Conservation (phyloP, 2,329 filamentous ascomycete genomes). For the Phyllosticta paracitricarpa region DNA sequence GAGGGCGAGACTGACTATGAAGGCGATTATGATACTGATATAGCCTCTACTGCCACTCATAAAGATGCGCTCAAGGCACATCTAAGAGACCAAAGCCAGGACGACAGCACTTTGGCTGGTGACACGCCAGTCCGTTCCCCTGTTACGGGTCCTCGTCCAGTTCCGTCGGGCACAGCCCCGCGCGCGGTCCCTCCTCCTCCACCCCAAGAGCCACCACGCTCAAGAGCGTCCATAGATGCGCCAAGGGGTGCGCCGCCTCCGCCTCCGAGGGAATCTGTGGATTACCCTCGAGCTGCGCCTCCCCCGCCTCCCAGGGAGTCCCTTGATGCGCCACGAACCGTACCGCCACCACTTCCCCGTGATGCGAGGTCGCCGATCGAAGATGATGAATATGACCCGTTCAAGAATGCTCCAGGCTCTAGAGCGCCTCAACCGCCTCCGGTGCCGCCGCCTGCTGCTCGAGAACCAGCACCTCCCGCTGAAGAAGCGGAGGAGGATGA, state of each 20-base stretch:
- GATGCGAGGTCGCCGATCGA: constrained; percentile 20
- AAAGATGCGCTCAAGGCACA: constrained; percentile 87
- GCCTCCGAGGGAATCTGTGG: constrained; percentile 33
- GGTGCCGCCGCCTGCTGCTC: constrained; percentile 23
- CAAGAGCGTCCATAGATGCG: constrained; percentile 57
- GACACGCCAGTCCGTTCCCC: constrained; percentile 41
- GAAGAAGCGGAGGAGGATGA: constrained; percentile 26
- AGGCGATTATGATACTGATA: constrained; percentile 96
- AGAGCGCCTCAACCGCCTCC: constrained; percentile 24
- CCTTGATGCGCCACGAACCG: constrained; percentile 58
- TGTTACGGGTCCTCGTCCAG: constrained; percentile 24
- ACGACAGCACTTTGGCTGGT: constrained; percentile 50
- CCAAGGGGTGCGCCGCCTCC: constrained; percentile 63
- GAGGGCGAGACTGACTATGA: constrained; percentile 90
- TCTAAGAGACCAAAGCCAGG: constrained; percentile 63
- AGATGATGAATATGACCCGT: constrained; percentile 63
- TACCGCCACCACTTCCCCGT: constrained; percentile 54
- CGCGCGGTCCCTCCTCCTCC: constrained; percentile 46
- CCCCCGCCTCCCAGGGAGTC: constrained; percentile 57
- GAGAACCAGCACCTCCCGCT: constrained; percentile 13
- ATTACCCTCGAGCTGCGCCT: constrained; percentile 34
- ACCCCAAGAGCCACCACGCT: constrained; percentile 40
- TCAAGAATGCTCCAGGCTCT: constrained; percentile 29
- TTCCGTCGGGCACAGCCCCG: constrained; percentile 18
- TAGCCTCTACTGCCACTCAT: constrained; percentile 83